A percentile compares a stretch with the other conserved stretches of the same genome.
These are phyloP conservation scores for Deuterostichococcus epilithicus DNA, from an alignment of 139 green algal species.

Conservation along the genomic window DNA sequence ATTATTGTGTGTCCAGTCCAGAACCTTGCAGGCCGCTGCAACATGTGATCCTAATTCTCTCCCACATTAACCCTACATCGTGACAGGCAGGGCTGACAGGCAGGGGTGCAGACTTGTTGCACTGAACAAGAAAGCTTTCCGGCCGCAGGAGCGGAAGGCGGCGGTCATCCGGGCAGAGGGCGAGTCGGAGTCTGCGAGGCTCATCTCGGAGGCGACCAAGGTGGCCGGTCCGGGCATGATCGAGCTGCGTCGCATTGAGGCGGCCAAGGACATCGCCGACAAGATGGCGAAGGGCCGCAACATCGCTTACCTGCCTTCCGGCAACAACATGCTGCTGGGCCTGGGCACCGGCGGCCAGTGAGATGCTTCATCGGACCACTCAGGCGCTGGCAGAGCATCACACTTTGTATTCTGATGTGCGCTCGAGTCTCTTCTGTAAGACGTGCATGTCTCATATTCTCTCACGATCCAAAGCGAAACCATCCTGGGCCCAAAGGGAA, in stretches of 20 bases:
- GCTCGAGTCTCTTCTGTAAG: too few species aligned
- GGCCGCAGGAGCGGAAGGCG: conserved; percentile 80
- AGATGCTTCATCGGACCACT: neutral
- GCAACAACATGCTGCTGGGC: conserved; percentile 75
- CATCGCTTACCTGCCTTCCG: conserved; percentile 91
- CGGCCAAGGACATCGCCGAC: conserved; percentile 91
- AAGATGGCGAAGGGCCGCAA: conserved; percentile 87
- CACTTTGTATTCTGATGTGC: too few species aligned
- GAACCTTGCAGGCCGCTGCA: neutral
- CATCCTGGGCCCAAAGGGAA: too few species aligned
- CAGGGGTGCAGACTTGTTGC: too few species aligned
- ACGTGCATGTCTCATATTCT: too few species aligned
- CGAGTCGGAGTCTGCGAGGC: conserved; percentile 85
- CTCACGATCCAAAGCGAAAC: too few species aligned
- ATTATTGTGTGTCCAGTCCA: neutral
- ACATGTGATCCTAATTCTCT: too few species aligned
- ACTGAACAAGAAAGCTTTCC: too few species aligned
- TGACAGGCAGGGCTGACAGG: too few species aligned
- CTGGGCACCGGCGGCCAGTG: conserved; percentile 24
- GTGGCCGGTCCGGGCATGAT: conserved; percentile 82
- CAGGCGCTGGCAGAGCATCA: neutral
- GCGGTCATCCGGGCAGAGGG: conserved; percentile 94
- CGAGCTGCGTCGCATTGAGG: conserved; percentile 97
- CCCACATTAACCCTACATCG: too few species aligned
- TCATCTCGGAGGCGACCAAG: conserved; percentile 96